These are phyloP conservation scores for Ochetophila trinervis DNA, from an alignment of 306 rosid species.

Conservation along the genomic window DNA sequence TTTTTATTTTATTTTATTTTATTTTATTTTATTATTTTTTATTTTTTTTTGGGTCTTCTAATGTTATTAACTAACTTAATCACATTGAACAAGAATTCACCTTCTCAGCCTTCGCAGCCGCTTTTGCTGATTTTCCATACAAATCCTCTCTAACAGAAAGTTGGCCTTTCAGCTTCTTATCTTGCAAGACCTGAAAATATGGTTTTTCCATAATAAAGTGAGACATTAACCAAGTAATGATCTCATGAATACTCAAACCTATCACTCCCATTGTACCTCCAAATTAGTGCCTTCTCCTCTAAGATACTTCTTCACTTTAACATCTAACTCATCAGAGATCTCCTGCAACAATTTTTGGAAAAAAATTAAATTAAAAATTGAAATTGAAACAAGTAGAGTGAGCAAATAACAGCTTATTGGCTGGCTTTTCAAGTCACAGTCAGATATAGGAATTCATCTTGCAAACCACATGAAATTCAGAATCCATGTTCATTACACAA, in stretches of 20 bases:
- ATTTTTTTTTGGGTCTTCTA: neutral
- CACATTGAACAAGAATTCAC: conserved; percentile 27
- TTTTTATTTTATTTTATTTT: neutral
- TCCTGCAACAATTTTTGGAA: conserved; percentile 35
- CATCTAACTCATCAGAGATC: conserved; percentile 49
- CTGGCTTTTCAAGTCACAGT: too few relatives aligned
- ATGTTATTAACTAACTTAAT: neutral
- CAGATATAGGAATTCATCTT: too few relatives aligned
- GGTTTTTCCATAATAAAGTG: neutral
- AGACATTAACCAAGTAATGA: neutral
- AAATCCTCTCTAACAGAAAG: conserved; percentile 56
- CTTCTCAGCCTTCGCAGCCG: conserved; percentile 79
- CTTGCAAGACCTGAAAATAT: conserved; percentile 55
- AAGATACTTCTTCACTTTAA: conserved; percentile 59
- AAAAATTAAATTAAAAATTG: neutral
- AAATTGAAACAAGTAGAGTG: neutral
- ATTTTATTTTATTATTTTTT: neutral
- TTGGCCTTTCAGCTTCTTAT: conserved; percentile 75
- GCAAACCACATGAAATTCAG: too few relatives aligned
- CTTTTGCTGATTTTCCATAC: conserved; percentile 63
- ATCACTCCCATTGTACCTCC: conserved; percentile 38
- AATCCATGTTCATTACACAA: too few relatives aligned
- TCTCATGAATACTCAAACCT: conserved; percentile 6
- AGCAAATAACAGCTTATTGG: neutral
- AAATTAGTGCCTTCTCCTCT: conserved; percentile 71